Base-by-base conservation (phyloP, 352 stramenopile genomes). In the Phytophthora colocasiae region DNA sequence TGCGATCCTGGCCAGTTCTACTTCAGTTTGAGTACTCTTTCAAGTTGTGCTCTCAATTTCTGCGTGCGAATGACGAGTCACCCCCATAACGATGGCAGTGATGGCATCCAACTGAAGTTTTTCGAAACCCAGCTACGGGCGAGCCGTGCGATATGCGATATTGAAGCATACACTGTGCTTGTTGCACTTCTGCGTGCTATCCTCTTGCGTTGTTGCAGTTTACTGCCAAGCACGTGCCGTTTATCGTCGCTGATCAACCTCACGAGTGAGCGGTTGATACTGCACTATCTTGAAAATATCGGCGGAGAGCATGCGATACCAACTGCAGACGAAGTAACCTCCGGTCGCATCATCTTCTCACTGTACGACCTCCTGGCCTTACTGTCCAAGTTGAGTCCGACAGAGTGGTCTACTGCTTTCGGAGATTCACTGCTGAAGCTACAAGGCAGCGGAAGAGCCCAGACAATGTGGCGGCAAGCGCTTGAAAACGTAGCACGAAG, bases 101-200 rank as follows among this genome's bases (percentile, higher is more conserved):
- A 12, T 17, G 41, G 53, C 32, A 40, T 19, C 5, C 72, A 75
- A 48, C 14, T 80, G n/a, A 26, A 55, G 31, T 58, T 83, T 22
- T 75, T 48, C 17, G 36, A 71, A 3, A 5, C 62, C 3, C 63
- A 73, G 27, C 44, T 46, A 15, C 36, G 41, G 19, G 19, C 32
- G 22, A 63, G 50, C 17, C 62, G 40, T 17, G 56, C 66, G 6
- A 14, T 65, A 26, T 73, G 40, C 40, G 67, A 80, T 31, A 51
- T 44, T 26, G 70, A 82, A 39, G 49, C 51, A 24, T 87, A 81
- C 49, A 63, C 22, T 40, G 34, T 62, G 11, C 22, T 87, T 4
- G 50, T 57, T 47, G 58, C 58, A 40, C 50, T 83, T 15, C 29
- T 87, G 26, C 63, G 75, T 6, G 64, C 66, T 1, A 57, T 75